Evolutionary conservation across 1,284 basidiomycete genomes (phyloP).

Genomic region (Cryptococcus sp.): DNA sequence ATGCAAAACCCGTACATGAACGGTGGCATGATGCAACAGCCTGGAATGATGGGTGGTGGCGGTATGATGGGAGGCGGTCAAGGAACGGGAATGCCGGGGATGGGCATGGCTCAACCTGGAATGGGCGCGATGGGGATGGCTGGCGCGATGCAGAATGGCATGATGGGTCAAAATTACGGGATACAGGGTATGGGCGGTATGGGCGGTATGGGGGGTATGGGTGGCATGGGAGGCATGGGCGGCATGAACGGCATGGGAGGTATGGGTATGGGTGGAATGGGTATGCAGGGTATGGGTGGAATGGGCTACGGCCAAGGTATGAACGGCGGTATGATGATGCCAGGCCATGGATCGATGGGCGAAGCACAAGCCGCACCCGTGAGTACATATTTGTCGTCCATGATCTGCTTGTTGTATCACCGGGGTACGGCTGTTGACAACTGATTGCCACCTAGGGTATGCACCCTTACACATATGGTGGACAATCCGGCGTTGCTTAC

Average conservation of each 20-base stretch:
- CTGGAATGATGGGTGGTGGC: constrained; percentile 5
- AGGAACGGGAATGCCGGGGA: constrained; percentile 23
- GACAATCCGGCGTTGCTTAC: constrained; percentile 37
- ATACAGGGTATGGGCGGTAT: constrained; percentile 17
- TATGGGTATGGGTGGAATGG: constrained; percentile 19
- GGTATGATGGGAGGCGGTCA: constrained; percentile 15
- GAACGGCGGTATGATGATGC: constrained; percentile 15
- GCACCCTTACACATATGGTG: constrained; percentile 44
- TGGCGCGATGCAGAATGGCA: constrained; percentile 12
- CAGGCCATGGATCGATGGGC: constrained; percentile 22
- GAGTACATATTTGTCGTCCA: constrained; percentile 10
- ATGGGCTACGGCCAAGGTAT: constrained; percentile 12
- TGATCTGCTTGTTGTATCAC: not conserved
- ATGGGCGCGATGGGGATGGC: constrained; percentile 25
- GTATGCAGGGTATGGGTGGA: constrained; percentile 10
- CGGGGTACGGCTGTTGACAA: not conserved
- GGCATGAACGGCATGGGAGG: constrained; percentile 21
- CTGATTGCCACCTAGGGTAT: constrained; percentile 31
- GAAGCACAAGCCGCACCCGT: constrained; percentile 43
- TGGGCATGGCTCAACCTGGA: constrained; percentile 29
- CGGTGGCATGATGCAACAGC: constrained; percentile 1
- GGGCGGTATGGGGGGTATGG: constrained; percentile 26
- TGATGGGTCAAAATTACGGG: constrained; percentile 15
- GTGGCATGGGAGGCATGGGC: constrained; percentile 13
- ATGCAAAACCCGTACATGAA: constrained; percentile 22